phyloP scores from a whole-genome alignment of 2,329 filamentous ascomycete species.

The Curvularia verruculosa region DNA sequence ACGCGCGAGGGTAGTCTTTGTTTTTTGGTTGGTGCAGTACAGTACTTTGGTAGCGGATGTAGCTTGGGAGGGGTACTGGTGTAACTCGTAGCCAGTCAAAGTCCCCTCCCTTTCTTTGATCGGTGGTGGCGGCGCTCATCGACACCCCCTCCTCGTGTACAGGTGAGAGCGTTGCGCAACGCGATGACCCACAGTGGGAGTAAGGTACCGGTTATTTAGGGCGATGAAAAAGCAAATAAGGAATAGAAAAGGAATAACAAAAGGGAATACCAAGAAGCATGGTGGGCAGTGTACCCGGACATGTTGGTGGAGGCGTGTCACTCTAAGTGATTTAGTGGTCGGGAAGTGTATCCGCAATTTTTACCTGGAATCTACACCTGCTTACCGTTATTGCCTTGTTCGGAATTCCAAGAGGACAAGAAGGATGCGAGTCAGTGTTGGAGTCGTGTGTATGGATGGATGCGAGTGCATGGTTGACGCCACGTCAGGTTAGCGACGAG shows the following conservation, averaged over 20 bases:
- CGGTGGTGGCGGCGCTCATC: neutral
- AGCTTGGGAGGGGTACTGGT: no score
- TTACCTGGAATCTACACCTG: slow-evolving; percentile 13
- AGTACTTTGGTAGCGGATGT: neutral
- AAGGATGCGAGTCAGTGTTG: neutral
- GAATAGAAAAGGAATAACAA: neutral
- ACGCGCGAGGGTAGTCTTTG: neutral
- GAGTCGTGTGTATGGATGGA: neutral
- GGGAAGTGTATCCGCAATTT: slow-evolving; percentile 18
- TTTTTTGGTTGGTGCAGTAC: no score
- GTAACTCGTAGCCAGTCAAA: no score
- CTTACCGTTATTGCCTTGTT: slow-evolving; percentile 8
- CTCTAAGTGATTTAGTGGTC: slow-evolving; percentile 1
- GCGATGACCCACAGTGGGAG: neutral
- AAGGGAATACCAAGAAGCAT: neutral
- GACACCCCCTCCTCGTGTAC: no score
- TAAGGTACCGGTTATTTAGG: neutral
- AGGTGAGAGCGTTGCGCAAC: neutral
- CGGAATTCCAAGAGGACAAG: neutral
- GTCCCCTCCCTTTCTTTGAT: neutral
- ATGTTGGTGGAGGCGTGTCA: neutral
- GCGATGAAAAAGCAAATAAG: neutral
- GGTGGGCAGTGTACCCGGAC: neutral
- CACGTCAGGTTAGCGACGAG: neutral
- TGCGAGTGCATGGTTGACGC: neutral